Conservation (phyloP, 1,139 yeast genomes). For the Kodamaea suecica region DNA sequence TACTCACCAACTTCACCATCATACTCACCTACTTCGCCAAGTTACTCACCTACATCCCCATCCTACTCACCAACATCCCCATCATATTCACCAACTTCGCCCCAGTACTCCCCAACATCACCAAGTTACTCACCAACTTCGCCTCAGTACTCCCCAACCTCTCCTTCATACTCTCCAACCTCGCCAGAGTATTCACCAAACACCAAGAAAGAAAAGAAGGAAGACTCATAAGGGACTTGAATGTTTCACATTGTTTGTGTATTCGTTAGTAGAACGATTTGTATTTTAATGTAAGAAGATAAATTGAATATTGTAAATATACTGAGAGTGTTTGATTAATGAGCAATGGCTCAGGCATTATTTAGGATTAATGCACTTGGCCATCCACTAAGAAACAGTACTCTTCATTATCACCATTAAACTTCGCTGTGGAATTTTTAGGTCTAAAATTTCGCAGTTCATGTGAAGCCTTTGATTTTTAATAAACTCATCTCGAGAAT, state of each 20-base stretch:
- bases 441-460: too few species aligned
- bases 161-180: conserved; percentile 58
- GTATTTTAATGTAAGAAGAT: conserved; percentile 9
- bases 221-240: conserved; percentile 5
- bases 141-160: conserved; percentile 54
- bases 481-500: too few species aligned
- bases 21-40: conserved; percentile 73
- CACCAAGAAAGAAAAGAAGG: conserved; percentile 15
- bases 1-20: conserved; percentile 75
- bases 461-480: too few species aligned
- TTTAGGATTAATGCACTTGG: too few species aligned
- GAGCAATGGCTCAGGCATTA: too few species aligned
- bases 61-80: conserved; percentile 75
- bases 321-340: too few species aligned
- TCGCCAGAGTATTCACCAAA: conserved; percentile 51
- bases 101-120: conserved; percentile 68
- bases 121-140: conserved; percentile 77
- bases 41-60: conserved; percentile 71
- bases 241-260: conserved; percentile 1
- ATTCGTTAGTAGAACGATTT: conserved; percentile 8
- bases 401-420: too few species aligned
- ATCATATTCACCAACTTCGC: conserved; percentile 65
- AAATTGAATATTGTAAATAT: background rate
- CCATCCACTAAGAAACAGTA: too few species aligned
- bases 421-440: too few species aligned